A percentile compares a stretch with the other conserved stretches of the same genome.
Evolutionary conservation across 2,329 filamentous ascomycete species (phyloP).

Genomic region (Ophiostoma populinum): DNA sequence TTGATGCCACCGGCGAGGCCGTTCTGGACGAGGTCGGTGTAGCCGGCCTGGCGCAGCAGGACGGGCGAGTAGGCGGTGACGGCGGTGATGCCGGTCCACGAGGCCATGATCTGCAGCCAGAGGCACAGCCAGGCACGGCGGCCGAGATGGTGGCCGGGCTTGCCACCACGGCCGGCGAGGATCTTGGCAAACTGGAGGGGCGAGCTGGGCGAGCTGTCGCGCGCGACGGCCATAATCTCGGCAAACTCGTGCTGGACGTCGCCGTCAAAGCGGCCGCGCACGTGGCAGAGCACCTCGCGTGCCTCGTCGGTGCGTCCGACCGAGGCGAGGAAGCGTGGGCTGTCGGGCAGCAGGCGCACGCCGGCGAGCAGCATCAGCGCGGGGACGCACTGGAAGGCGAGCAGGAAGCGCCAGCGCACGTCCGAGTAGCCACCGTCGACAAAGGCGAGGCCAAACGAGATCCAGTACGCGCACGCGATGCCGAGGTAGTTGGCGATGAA

Average conservation of each 20-base stretch:
- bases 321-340: slow-evolving; percentile 20
- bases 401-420: slow-evolving; percentile 21
- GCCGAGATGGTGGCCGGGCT: slow-evolving; percentile 20
- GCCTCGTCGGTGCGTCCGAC: slow-evolving; percentile 16
- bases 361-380: slow-evolving; percentile 22
- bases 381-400: slow-evolving; percentile 24
- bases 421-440: slow-evolving; percentile 15
- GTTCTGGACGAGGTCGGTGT: slow-evolving; percentile 23
- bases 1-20: slow-evolving; percentile 33
- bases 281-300: slow-evolving; percentile 14
- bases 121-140: slow-evolving; percentile 23
- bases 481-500: slow-evolving; percentile 36
- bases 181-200: slow-evolving; percentile 23
- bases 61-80: slow-evolving; percentile 22
- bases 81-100: slow-evolving; percentile 26
- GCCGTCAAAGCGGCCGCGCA: slow-evolving; percentile 17
- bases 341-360: slow-evolving; percentile 26
- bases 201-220: slow-evolving; percentile 20
- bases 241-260: slow-evolving; percentile 23
- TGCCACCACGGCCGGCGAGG: slow-evolving; percentile 18
- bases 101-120: slow-evolving; percentile 24
- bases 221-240: slow-evolving; percentile 23
- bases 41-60: slow-evolving; percentile 18
- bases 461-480: slow-evolving; percentile 25
- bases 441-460: slow-evolving; percentile 18